Base-by-base conservation (phyloP, 441 rosid species). In the Pelargonium citronellum region DNA sequence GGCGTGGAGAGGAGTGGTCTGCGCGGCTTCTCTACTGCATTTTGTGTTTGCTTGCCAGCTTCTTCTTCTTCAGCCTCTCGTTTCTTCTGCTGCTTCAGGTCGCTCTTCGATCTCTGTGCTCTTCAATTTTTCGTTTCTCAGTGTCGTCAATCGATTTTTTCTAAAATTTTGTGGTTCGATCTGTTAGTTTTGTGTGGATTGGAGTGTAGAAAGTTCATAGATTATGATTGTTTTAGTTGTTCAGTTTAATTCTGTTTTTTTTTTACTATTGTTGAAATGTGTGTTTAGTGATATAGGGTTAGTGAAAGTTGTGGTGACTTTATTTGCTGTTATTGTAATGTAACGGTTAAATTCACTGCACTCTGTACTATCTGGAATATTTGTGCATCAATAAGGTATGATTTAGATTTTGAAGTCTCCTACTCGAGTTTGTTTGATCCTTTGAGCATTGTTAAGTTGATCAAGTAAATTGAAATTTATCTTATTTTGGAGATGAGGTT, bases 1-100 rank as follows among this genome's bases (percentile, higher is more conserved):
- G 81, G 91, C 89, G 15, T 87, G 91, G 88, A 87, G 88, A 74
- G 95, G 96, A 71, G 41, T 82, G 73, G 75, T 79, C 1, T 86
- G 81, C 75, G 72, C 93, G 5, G 63, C 80, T 39, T 83, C 91
- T 69, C 80, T 93, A 2, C 91, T 93, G 37, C 74, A 93, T 82
- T 91, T 89, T 19, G 95, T 91, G 63, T 83, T 91, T 60, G 81
- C 85, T 73, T 91, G 95, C 66, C 97, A 91, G 80, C 80, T 89
- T 55, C 83, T 93, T 43, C 87, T 93, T 71, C 96, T 93, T 49
- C 98, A 91, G 70, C 97, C 98, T 66, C 93, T 93, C 65, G 97
- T 93, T 39, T 91, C 62, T 57, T 57, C 62, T 7, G 62, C 91
- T 62, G 91, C 96, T 76, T 76, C 79, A 46, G 96, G 98, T 43